Evolutionary conservation across 257 asterid genomes (phyloP), one percentile per base, ranked within the genome.

Genomic region (Scutellaria barbata): DNA sequence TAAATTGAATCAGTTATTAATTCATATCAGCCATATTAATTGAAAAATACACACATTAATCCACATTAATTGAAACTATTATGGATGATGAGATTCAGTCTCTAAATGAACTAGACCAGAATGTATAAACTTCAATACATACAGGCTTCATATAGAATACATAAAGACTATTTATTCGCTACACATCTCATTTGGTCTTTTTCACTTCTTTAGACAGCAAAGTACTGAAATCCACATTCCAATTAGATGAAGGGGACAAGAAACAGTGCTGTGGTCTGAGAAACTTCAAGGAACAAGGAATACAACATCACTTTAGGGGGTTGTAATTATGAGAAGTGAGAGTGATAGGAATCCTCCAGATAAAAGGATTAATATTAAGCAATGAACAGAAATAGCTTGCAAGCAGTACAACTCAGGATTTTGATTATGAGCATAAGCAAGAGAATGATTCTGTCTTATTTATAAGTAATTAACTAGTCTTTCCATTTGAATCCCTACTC

Each of bases 131-230:
- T 57, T 18, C 40, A 20, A 13, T 35, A 9, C n/a, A 18, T 45
- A 43, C 47, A 20, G 22, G 57, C 18, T n/a, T 22, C 59, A 37
- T 16, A n/a, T n/a, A n/a, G n/a, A n/a, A n/a, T n/a, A n/a, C n/a
- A 39, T 35, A 53, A 53, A 13, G 22, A 18, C n/a, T 18, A 51
- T n/a, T 43, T 14, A 42, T 20, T 63, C 56, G 3, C 9, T 25
- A 62, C 63, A 47, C 40, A 55, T 39, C 48, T 10, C 63, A 10
- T 22, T 53, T 35, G 74, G 55, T 54, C 35, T 40, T 68, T 25
- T 45, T 54, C 43, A 18, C 55, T 7, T 54, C 35, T 30, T 30
- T 30, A 30, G 35, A 14, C 17, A 56, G 43, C 30, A 25, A 11
- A 30, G 43, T 30, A n/a, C 16, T 55, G 58, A 52, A 25, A 16